These are phyloP conservation scores for Fusarium citri DNA, from an alignment of 2,329 filamentous ascomycete genomes.

Conservation along the genomic window DNA sequence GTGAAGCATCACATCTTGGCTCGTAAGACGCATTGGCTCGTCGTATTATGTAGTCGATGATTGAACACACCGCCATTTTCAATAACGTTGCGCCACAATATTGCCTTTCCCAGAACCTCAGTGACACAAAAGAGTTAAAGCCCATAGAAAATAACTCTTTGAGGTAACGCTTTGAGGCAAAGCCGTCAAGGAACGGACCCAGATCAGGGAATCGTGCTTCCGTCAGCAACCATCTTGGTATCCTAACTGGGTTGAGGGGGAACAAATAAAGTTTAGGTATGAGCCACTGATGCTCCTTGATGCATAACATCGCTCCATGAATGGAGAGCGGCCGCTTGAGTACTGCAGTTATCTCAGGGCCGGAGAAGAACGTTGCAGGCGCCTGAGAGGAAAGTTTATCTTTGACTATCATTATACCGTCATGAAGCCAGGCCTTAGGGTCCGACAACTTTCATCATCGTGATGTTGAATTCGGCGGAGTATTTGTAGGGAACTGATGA, in stretches of 20 bases:
- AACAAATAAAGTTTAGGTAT: slow-evolving; percentile 23
- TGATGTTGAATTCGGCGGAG: not conserved
- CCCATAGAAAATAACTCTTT: not conserved
- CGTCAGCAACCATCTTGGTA: slow-evolving; percentile 5
- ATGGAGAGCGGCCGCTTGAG: slow-evolving; percentile 3
- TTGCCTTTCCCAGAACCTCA: slow-evolving; percentile 13
- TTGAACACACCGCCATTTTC: slow-evolving; percentile 14
- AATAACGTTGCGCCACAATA: slow-evolving; percentile 36
- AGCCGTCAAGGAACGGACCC: slow-evolving; percentile 6
- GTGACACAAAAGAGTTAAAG: not conserved
- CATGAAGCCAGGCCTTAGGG: not conserved
- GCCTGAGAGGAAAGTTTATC: slow-evolving; percentile 26
- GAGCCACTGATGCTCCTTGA: slow-evolving; percentile 33
- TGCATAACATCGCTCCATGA: slow-evolving; percentile 3
- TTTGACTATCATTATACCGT: slow-evolving; percentile 3
- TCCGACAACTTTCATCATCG: slow-evolving; percentile 1
- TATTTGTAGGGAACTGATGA: not conserved
- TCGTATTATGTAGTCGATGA: not conserved
- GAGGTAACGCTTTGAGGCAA: not conserved
- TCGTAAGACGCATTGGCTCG: not conserved
- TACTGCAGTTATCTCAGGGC: not conserved
- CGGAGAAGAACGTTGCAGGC: slow-evolving; percentile 35
- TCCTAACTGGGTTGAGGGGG: slow-evolving; percentile 7
- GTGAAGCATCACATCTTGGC: not conserved
- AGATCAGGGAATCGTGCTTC: slow-evolving; percentile 13